Conservation (phyloP, 2,329 filamentous ascomycete species). For the Fusarium bulbicola region DNA sequence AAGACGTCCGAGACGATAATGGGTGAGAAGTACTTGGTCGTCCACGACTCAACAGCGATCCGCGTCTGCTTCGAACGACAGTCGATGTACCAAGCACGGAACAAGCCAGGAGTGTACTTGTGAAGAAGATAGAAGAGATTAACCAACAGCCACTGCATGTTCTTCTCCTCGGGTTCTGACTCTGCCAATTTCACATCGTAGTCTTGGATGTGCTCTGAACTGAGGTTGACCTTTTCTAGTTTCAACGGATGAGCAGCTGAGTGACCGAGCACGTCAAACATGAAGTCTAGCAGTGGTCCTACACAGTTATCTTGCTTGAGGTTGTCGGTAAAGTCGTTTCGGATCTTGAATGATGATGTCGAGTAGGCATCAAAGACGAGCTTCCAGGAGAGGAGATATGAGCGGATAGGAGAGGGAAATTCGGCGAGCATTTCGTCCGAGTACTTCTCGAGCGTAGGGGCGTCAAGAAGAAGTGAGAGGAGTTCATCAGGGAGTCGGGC, state of each 20-base stretch:
- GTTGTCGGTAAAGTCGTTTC: constrained; percentile 80
- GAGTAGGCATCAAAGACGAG: constrained; percentile 87
- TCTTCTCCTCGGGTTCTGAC: constrained; percentile 71
- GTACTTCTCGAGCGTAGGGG: constrained; percentile 75
- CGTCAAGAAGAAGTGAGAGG: constrained; percentile 81
- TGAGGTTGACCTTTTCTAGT: constrained; percentile 73
- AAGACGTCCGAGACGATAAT: constrained; percentile 73
- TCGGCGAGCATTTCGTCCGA: constrained; percentile 71
- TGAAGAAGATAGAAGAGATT: constrained; percentile 88
- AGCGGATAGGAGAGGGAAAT: constrained; percentile 75
- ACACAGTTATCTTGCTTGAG: constrained; percentile 80
- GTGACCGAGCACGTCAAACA: constrained; percentile 86
- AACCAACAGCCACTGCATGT: constrained; percentile 83
- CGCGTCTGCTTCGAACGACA: constrained; percentile 83
- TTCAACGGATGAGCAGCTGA: constrained; percentile 77
- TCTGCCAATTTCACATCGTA: constrained; percentile 64
- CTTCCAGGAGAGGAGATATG: constrained; percentile 89
- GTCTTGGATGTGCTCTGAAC: constrained; percentile 61
- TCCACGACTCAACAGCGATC: constrained; percentile 84
- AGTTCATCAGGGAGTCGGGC: constrained; percentile 85
- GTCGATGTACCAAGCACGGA: constrained; percentile 85
- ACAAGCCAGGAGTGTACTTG: constrained; percentile 78
- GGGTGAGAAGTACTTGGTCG: constrained; percentile 81
- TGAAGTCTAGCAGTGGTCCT: constrained; percentile 76
- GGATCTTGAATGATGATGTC: constrained; percentile 81